Base-by-base conservation (phyloP, 2,329 filamentous ascomycete genomes). In the Colletotrichum siamense region DNA sequence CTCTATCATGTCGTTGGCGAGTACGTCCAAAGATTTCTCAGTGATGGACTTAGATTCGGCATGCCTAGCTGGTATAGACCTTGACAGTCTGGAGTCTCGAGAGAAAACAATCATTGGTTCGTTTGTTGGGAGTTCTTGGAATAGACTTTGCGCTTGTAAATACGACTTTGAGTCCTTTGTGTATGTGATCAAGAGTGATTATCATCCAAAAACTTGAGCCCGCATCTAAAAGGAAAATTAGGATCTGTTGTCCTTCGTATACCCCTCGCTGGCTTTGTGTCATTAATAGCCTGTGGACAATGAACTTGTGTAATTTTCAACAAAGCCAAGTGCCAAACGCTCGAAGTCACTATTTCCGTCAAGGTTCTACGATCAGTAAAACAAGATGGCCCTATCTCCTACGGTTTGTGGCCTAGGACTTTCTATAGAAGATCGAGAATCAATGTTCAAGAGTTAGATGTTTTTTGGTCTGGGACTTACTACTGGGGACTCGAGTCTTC, bases 391-490 rank as follows among this genome's bases (percentile, higher is more conserved):
- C 8, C 5, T 39, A 39, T 18, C 15, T 39, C 8, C 15, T 16
- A 1, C 3, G 5, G 0, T 39, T 39, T 5, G 2, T 39, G 15
- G 36, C 15, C 8, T 18, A 39, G 9, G 15, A 39, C 5, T 39
- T 39, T 16, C 8, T 39, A 39, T 8, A 39, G 34, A 39, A 39
- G 3, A 0, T 10, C 4, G 0, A 0, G 18, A 44, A 44, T n/a
- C 16, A 44, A 6, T 44, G 5, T 5, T n/a, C 16, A n/a, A 44
- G 18, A 44, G 0, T n/a, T n/a, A 1, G 39, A 44, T 44, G 18
- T 10, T n/a, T 0, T 0, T n/a, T 10, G 39, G 5, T 0, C 9
- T 2, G 16, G 39, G 39, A 3, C 16, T 44, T 44, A 2, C 0
- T 8, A 3, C 18, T 10, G 39, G 0, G 8, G 18, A 1, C 9